Percentiles rank a stretch among this genome's conserved stretches.
Conservation (phyloP, 495 filamentous ascomycete genomes). For the Podospora didyma region DNA sequence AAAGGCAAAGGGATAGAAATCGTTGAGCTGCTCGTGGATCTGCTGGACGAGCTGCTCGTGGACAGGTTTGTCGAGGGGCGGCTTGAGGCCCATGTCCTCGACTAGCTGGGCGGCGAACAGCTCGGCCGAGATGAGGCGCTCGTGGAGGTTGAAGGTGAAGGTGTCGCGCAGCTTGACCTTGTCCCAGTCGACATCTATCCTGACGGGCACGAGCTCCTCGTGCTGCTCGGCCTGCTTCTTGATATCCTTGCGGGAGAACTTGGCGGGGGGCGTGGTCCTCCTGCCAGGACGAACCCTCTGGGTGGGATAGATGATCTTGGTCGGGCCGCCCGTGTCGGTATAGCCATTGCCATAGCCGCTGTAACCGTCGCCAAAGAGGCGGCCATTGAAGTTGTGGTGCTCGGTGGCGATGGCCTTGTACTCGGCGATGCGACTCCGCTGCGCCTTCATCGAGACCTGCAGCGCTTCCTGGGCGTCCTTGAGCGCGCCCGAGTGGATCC, state of each 20-base stretch:
- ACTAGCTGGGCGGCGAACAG: conserved; percentile 83
- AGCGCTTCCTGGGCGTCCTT: conserved; percentile 40
- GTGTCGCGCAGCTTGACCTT: conserved; percentile 95
- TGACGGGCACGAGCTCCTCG: conserved; percentile 86
- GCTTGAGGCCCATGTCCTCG: conserved; percentile 77
- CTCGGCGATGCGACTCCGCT: conserved; percentile 37
- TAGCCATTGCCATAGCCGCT: conserved; percentile 82
- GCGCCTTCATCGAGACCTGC: conserved; percentile 35
- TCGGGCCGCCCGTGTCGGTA: conserved; percentile 58
- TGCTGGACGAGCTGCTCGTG: conserved; percentile 73
- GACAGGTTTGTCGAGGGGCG: conserved; percentile 63
- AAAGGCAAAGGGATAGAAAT: conserved; percentile 87
- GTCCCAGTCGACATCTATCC: conserved; percentile 92
- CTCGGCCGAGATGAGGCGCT: conserved; percentile 72
- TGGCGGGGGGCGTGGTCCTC: conserved; percentile 64
- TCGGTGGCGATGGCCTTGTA: conserved; percentile 46
- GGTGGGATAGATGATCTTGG: conserved; percentile 67
- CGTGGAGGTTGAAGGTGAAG: conserved; percentile 97
- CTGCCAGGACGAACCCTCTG: conserved; percentile 70
- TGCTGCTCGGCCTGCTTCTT: conserved; percentile 80
- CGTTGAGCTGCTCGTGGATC: conserved; percentile 84
- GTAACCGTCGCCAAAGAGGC: conserved; percentile 72
- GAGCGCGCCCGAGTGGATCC: conserved; percentile 61
- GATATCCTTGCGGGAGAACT: conserved; percentile 70
- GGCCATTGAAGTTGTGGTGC: conserved; percentile 39